Base-by-base conservation (phyloP, 805 yeast species). In the Dipodascopsis uninucleata region DNA sequence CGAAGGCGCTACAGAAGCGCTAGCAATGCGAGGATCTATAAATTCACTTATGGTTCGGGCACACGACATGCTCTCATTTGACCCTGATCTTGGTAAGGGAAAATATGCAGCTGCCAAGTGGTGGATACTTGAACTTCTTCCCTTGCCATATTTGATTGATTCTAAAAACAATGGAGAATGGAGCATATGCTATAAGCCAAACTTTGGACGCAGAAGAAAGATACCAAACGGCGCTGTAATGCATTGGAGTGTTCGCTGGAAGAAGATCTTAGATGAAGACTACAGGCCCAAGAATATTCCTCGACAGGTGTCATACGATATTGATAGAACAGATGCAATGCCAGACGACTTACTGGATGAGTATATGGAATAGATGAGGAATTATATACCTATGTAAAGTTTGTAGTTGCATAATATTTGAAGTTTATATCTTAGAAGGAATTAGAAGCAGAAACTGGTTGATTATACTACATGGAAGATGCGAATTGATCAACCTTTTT, bases 221-320 rank as follows among this genome's bases (percentile, higher is more conserved):
- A 62, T 81, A 3, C 84, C 85, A 1, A 47, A 49, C 1, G 61
- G 68, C 45, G 71, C 74, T 8, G 61, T 60, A 10, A 48, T 79
- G 26, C 86, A 81, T 60, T 81, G 86, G 85, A 78, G 85, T 36
- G 71, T 79, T 1, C 69, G 67, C 48, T 80, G 81, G 77, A 52
- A 49, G 32, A 36, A 28, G 23, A 20, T 23, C 20, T 28, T 47
- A 9, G 53, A 49, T 31, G 8, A 26, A 17, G 38, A 39, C 17
- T 49, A 49, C 28, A 20, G 23, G n/a, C 54, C 53, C 20, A 34
- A 17, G 31, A 46, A 49, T 22, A 16, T 49, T 10, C 54, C 52
- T 9, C 18, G 20, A 7, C 18, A 23, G 14, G 46, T 26, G 16
- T 7, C 9, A 16, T 42, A 28, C 26, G 45, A 41, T 18, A 22